These are phyloP conservation scores for Fennellomyces sp. DNA, from an alignment of 371 early-diverging fungal genomes.

Conservation along the genomic window DNA sequence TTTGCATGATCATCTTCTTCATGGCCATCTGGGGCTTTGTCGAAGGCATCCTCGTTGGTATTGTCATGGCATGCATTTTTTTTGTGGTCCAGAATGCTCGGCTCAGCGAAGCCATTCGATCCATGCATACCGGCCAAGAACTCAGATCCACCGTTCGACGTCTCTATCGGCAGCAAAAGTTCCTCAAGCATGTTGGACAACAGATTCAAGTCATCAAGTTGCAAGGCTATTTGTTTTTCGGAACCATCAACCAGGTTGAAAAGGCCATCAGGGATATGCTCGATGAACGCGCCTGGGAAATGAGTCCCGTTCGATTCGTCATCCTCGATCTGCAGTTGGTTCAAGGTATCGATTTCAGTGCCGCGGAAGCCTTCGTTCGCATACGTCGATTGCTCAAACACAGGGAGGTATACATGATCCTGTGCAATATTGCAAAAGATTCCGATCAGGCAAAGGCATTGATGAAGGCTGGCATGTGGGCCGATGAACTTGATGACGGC, in stretches of 20 bases:
- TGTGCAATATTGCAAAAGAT: conserved; percentile 71
- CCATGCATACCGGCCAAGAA: conserved; percentile 76
- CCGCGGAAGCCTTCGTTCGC: conserved; percentile 92
- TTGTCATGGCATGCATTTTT: conserved; percentile 91
- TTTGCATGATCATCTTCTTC: conserved; percentile 77
- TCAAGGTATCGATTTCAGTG: conserved; percentile 93
- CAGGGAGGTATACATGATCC: conserved; percentile 81
- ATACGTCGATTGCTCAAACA: conserved; percentile 75
- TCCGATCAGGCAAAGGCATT: conserved; percentile 78
- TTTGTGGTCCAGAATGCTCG: conserved; percentile 89
- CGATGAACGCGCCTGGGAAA: conserved; percentile 65
- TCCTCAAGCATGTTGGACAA: conserved; percentile 79
- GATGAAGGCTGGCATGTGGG: conserved; percentile 80
- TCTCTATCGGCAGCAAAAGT: conserved; percentile 85
- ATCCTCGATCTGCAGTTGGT: conserved; percentile 89
- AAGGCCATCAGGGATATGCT: conserved; percentile 71
- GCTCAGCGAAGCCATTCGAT: conserved; percentile 74
- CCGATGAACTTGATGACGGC: conserved; percentile 34
- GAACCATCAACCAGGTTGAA: conserved; percentile 89
- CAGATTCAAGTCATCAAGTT: conserved; percentile 89
- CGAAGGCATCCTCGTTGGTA: conserved; percentile 92
- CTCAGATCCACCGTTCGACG: conserved; percentile 89
- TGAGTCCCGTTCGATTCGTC: conserved; percentile 78
- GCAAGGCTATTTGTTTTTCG: conserved; percentile 95
- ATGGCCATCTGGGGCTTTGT: conserved; percentile 93